Percentiles rank a stretch among this genome's conserved stretches.
phyloP scores from a whole-genome alignment of 306 rosid species.

The Lablab purpureus region DNA sequence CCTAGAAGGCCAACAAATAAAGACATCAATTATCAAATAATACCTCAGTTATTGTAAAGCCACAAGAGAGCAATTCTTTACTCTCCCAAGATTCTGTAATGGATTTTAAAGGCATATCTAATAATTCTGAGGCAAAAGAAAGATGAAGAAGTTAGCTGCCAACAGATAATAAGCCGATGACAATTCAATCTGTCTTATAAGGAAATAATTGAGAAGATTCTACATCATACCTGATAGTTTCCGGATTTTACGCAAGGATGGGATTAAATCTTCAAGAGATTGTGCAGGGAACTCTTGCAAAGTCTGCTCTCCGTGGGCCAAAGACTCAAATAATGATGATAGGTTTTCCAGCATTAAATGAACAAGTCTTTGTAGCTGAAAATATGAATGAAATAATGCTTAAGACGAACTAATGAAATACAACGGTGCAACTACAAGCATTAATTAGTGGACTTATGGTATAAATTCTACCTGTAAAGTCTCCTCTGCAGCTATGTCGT shows the following conservation, averaged over 20 bases:
- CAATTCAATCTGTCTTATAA: constrained; percentile 19
- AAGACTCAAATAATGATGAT: constrained; percentile 72
- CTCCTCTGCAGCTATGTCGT: constrained; percentile 97
- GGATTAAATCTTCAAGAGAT: constrained; percentile 67
- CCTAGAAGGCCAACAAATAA: constrained; percentile 9
- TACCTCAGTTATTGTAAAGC: constrained; percentile 83
- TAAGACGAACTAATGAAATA: constrained; percentile 44
- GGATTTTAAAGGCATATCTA: constrained; percentile 90
- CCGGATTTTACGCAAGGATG: constrained; percentile 80
- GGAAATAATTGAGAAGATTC: constrained; percentile 6
- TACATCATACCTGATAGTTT: constrained; percentile 83
- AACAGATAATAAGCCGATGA: constrained; percentile 30
- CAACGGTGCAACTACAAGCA: constrained; percentile 32
- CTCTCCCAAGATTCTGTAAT: constrained; percentile 88
- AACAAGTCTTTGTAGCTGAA: constrained; percentile 81
- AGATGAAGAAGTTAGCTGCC: constrained; percentile 34
- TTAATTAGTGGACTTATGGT: neutral
- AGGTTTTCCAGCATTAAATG: constrained; percentile 77
- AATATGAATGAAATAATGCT: constrained; percentile 40
- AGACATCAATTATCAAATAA: constrained; percentile 31
- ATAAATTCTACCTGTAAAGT: constrained; percentile 75
- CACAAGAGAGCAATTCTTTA: constrained; percentile 61
- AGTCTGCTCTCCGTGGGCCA: constrained; percentile 56
- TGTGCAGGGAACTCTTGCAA: constrained; percentile 53
- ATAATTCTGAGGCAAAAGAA: constrained; percentile 62